A percentile compares a stretch with the other conserved stretches of the same genome.
Conservation (phyloP, 2,329 filamentous ascomycete species). For the Scorias spongiosa region DNA sequence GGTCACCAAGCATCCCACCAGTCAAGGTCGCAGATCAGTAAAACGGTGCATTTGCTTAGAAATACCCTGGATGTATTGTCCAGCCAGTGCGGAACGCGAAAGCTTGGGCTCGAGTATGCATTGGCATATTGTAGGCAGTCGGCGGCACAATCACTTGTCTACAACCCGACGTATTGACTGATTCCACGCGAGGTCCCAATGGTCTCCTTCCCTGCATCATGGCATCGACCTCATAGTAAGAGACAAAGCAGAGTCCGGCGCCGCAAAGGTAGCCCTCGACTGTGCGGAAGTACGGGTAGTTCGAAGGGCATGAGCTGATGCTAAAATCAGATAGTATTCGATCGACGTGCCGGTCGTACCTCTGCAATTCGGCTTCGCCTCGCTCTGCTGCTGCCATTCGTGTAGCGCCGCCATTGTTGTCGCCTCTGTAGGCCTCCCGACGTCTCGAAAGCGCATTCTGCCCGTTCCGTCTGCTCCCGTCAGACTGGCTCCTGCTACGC, state of each 20-base stretch:
- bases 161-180: background rate
- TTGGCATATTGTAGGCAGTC: too few species aligned
- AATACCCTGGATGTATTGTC: too few species aligned
- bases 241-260: background rate
- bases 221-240: conserved; percentile 1
- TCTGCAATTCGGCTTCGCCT: background rate
- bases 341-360: background rate
- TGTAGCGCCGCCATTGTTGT: background rate
- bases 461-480: background rate
- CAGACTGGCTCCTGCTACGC: too few species aligned
- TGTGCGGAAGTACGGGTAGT: background rate
- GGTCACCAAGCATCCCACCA: too few species aligned
- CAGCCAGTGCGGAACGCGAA: too few species aligned
- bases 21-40: too few species aligned
- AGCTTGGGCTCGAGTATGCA: too few species aligned
- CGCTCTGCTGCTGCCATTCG: background rate
- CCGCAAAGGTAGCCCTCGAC: conserved; percentile 3
- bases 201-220: background rate
- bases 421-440: background rate
- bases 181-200: background rate
- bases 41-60: too few species aligned
- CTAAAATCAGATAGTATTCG: background rate
- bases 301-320: conserved; percentile 1
- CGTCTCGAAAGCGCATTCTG: background rate
- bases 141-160: too few species aligned